These are phyloP conservation scores for Juglanconis juglandina DNA, from an alignment of 2,329 filamentous ascomycete species.

Conservation along the genomic window DNA sequence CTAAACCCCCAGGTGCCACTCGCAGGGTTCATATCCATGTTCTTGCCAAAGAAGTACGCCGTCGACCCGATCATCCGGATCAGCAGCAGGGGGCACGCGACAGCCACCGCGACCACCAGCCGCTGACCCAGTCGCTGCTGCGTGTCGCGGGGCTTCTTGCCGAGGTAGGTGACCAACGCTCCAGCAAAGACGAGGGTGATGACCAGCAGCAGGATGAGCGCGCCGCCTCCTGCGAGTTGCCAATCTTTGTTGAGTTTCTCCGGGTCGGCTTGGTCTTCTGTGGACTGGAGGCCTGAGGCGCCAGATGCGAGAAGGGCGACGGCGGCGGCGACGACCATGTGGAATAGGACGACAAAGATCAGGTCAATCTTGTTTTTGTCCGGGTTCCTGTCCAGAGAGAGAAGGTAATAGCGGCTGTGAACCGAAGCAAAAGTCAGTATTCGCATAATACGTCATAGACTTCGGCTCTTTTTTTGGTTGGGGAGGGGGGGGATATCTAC, in stretches of 20 bases:
- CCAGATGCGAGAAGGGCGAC: conserved; percentile 25
- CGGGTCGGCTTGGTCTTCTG: conserved; percentile 4
- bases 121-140: conserved; percentile 1
- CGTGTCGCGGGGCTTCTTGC: background rate
- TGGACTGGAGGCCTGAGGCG: conserved; percentile 19
- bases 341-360: conserved; percentile 21
- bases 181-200: conserved; percentile 19
- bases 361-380: background rate
- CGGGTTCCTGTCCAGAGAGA: background rate
- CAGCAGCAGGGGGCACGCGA: conserved; percentile 23
- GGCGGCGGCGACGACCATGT: conserved; percentile 23
- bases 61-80: conserved; percentile 23
- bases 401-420: conserved; percentile 4
- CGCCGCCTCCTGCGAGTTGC: conserved; percentile 22
- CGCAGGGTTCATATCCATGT: conserved; percentile 21
- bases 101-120: conserved; percentile 21
- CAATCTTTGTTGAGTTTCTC: conserved; percentile 9
- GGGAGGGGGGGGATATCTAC: conserved; percentile 22
- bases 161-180: conserved; percentile 12
- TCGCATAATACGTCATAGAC: background rate
- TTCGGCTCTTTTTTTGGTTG: background rate
- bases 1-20: conserved; percentile 20
- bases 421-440: background rate
- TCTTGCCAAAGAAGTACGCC: conserved; percentile 23
- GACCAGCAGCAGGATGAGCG: conserved; percentile 23